Conservation (phyloP, 1,139 yeast species). For the Meyerozyma elateridarum region DNA sequence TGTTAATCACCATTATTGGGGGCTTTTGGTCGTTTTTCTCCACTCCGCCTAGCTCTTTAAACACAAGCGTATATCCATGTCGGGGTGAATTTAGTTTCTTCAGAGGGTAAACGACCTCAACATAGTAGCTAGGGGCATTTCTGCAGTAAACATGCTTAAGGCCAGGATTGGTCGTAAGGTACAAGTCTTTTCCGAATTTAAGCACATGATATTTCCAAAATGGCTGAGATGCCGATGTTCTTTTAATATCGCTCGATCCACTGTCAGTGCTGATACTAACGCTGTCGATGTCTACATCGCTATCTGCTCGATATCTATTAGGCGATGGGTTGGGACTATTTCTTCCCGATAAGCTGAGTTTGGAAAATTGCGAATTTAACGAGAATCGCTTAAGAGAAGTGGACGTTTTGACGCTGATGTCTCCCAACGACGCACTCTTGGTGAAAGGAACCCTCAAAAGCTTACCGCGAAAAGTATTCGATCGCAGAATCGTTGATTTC, state of each 20-base stretch:
- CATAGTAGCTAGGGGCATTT: constrained; percentile 53
- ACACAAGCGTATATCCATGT: constrained; percentile 29
- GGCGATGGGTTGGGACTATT: neutral
- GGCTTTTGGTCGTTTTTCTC: constrained; percentile 14
- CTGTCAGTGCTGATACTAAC: constrained; percentile 1
- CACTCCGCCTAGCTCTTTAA: constrained; percentile 26
- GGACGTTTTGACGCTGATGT: neutral
- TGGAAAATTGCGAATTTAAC: neutral
- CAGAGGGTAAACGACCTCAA: constrained; percentile 29
- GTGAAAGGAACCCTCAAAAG: neutral
- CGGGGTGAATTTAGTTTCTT: constrained; percentile 10
- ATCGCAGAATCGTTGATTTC: constrained; percentile 1
- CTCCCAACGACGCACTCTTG: neutral
- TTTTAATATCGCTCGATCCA: constrained; percentile 6
- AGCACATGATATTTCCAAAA: constrained; percentile 63
- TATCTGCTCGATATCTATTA: neutral
- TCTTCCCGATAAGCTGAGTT: constrained; percentile 1
- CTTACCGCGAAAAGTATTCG: constrained; percentile 1
- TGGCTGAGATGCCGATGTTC: constrained; percentile 16
- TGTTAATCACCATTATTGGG: constrained; percentile 29
- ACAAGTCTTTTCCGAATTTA: constrained; percentile 44
- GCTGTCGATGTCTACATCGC: neutral
- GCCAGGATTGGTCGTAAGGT: constrained; percentile 58
- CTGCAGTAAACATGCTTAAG: constrained; percentile 50
- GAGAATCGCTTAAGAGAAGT: constrained; percentile 1